phyloP scores from a whole-genome alignment of 2,329 filamentous ascomycete genomes.

The Graphilbum ipis-grandicollis region DNA sequence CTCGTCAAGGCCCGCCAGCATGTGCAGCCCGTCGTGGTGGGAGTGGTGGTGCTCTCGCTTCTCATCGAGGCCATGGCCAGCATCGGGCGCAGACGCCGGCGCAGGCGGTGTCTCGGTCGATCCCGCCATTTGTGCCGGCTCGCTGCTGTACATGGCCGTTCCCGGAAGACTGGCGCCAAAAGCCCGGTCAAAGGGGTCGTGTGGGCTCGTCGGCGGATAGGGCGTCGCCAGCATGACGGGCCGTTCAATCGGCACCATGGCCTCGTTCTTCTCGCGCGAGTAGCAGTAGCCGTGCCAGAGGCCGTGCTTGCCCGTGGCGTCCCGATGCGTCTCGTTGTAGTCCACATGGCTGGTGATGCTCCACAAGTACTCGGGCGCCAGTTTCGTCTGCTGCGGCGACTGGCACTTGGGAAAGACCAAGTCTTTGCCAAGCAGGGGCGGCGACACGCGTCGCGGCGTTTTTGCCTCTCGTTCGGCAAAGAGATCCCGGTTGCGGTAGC shows the following conservation, averaged over 20 bases:
- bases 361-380: conserved; percentile 58
- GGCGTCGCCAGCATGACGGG: conserved; percentile 35
- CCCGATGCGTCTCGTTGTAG: conserved; percentile 34
- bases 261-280: conserved; percentile 17
- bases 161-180: conserved; percentile 14
- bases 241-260: conserved; percentile 25
- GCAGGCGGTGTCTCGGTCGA: too few relatives aligned
- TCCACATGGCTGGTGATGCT: conserved; percentile 26
- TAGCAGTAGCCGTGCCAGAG: conserved; percentile 66
- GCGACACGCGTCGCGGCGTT: conserved; percentile 36
- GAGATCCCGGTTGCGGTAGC: conserved; percentile 27
- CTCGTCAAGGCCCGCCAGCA: conserved; percentile 29
- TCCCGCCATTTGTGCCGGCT: too few relatives aligned
- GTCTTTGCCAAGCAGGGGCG: conserved; percentile 77
- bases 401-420: conserved; percentile 65
- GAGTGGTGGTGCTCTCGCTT: too few relatives aligned
- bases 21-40: too few relatives aligned
- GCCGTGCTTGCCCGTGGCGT: conserved; percentile 40
- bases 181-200: conserved; percentile 24
- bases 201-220: conserved; percentile 20
- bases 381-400: conserved; percentile 70
- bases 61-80: too few relatives aligned
- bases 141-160: too few relatives aligned
- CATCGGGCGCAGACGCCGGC: too few relatives aligned
- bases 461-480: conserved; percentile 26